A percentile compares a stretch with the other conserved stretches of the same genome.
Conservation (phyloP, 805 yeast species). For the Lipomyces sp. region DNA sequence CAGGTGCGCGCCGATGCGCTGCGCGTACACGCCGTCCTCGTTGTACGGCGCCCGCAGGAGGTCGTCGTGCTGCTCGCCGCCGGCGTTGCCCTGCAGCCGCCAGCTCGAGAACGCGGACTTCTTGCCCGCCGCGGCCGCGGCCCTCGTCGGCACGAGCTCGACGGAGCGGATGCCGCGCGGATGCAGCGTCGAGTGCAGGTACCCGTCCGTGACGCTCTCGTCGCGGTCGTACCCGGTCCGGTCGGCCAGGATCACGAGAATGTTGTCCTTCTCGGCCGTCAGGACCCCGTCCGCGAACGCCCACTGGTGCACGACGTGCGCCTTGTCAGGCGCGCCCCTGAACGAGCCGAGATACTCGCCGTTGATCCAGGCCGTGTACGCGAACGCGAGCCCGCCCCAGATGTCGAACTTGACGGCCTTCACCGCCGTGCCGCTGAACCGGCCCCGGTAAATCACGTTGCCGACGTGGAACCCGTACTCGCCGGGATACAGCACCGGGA, state of each 20-base stretch:
- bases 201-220: slow-evolving; percentile 8
- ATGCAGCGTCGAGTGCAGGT: slow-evolving; percentile 8
- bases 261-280: slow-evolving; percentile 2
- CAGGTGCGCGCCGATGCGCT: slow-evolving; percentile 22
- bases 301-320: background rate
- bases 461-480: slow-evolving; percentile 24
- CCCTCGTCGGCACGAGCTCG: background rate
- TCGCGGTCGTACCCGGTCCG: slow-evolving; percentile 20
- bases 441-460: slow-evolving; percentile 15
- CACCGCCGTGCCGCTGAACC: slow-evolving; percentile 6
- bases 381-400: slow-evolving; percentile 24
- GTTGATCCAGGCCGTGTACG: slow-evolving; percentile 17
- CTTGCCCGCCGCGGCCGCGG: background rate
- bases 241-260: slow-evolving; percentile 14
- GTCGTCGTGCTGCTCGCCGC: slow-evolving; percentile 18
- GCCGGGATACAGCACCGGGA: slow-evolving; percentile 22
- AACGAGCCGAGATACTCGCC: slow-evolving; percentile 12
- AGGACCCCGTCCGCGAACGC: slow-evolving; percentile 4
- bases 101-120: slow-evolving; percentile 13
- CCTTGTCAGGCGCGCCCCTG: slow-evolving; percentile 6
- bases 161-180: slow-evolving; percentile 19
- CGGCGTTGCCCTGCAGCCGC: slow-evolving; percentile 21
- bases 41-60: slow-evolving; percentile 24
- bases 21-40: slow-evolving; percentile 20
- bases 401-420: slow-evolving; percentile 7